Conservation (phyloP, 1,284 basidiomycete genomes). For the Xerocomus minutiporus region DNA sequence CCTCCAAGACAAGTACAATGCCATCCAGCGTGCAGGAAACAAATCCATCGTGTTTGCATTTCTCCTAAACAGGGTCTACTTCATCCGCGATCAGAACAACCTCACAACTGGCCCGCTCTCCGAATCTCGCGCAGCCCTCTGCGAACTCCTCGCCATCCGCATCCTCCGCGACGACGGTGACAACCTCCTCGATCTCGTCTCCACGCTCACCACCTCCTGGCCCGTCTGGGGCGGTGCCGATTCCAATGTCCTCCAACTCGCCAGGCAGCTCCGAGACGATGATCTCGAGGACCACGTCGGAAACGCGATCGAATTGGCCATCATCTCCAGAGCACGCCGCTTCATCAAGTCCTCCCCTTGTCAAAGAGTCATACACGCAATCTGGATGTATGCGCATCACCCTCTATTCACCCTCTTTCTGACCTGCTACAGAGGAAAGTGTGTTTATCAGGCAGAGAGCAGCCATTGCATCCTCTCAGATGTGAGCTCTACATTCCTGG, state of each 20-base stretch:
- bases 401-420: slow-evolving; percentile 4
- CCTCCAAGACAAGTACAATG: slow-evolving; percentile 67
- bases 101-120: slow-evolving; percentile 66
- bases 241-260: slow-evolving; percentile 53
- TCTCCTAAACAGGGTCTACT: slow-evolving; percentile 85
- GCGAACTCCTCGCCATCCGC: slow-evolving; percentile 85
- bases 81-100: slow-evolving; percentile 64
- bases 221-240: slow-evolving; percentile 82
- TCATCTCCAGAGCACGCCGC: slow-evolving; percentile 75
- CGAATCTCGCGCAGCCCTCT: slow-evolving; percentile 71
- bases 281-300: slow-evolving; percentile 77
- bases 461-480: slow-evolving; percentile 83
- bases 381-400: slow-evolving; percentile 57
- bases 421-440: slow-evolving; percentile 58
- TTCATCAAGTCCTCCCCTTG: slow-evolving; percentile 86
- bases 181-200: slow-evolving; percentile 71
- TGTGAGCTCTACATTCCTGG: slow-evolving; percentile 40
- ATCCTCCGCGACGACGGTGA: slow-evolving; percentile 76
- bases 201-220: slow-evolving; percentile 84
- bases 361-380: slow-evolving; percentile 82
- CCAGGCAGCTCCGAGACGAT: slow-evolving; percentile 67
- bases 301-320: slow-evolving; percentile 89
- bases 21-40: slow-evolving; percentile 61
- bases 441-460: slow-evolving; percentile 85
- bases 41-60: slow-evolving; percentile 82